A percentile compares a stretch with the other conserved stretches of the same genome.
These are phyloP conservation scores for Sanguinoderma infundibulare DNA, from an alignment of 1,284 basidiomycete species.

Conservation along the genomic window DNA sequence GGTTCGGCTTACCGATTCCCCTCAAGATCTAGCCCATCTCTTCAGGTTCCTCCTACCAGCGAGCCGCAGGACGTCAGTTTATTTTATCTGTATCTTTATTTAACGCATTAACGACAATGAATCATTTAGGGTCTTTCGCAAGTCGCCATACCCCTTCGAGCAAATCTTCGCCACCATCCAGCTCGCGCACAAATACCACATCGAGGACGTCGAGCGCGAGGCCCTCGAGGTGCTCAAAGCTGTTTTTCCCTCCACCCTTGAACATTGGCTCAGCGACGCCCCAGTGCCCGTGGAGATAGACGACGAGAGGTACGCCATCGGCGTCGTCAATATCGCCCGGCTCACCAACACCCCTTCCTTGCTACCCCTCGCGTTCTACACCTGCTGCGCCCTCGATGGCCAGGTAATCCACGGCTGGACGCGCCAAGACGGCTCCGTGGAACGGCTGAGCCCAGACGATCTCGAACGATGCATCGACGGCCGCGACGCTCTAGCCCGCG, in stretches of 20 bases:
- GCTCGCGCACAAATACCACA: neutral
- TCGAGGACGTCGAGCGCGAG: neutral
- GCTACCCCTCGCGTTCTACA: constrained; percentile 5
- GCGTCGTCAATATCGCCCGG: constrained; percentile 10
- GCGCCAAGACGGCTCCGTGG: neutral
- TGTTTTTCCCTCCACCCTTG: too few species aligned
- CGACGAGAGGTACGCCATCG: constrained; percentile 2
- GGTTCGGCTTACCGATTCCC: constrained; percentile 18
- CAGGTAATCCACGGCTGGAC: constrained; percentile 1
- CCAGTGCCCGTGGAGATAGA: too few species aligned
- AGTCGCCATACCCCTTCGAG: too few species aligned
- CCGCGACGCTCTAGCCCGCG: too few species aligned
- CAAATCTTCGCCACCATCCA: neutral
- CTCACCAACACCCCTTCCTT: constrained; percentile 1
- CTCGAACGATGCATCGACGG: constrained; percentile 7
- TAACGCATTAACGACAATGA: too few species aligned
- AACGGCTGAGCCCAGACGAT: constrained; percentile 1
- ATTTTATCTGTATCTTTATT: neutral
- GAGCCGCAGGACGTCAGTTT: neutral
- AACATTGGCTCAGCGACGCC: too few species aligned
- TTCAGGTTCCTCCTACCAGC: constrained; percentile 1
- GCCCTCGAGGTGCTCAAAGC: too few species aligned
- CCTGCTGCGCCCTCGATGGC: neutral
- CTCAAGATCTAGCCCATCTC: constrained; percentile 8
- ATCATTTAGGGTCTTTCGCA: too few species aligned